A percentile compares a stretch with the other conserved stretches of the same genome.
These are phyloP conservation scores for thale cress (Arabidopsis thaliana) DNA, from an alignment of 345 rosid species.

Conservation along the genomic window DNA sequence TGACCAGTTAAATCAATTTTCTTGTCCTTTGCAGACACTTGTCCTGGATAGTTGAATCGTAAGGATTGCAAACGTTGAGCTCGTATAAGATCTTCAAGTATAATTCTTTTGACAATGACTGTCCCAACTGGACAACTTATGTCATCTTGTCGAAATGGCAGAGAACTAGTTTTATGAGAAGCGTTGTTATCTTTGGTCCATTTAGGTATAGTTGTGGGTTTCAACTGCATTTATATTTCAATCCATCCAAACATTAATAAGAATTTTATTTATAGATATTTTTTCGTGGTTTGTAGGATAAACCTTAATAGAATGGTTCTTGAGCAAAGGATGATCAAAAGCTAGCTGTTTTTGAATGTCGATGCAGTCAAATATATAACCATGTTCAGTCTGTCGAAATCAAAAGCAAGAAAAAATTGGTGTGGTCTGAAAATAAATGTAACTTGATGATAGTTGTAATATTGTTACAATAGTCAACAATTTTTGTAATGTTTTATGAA, in stretches of 20 bases:
- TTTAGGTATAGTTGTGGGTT: slow-evolving; percentile 25
- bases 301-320: slow-evolving; percentile 42
- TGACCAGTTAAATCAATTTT: slow-evolving; percentile 10
- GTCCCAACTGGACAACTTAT: slow-evolving; percentile 31
- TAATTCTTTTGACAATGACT: slow-evolving; percentile 15
- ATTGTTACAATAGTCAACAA: neutral
- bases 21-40: neutral
- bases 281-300: neutral
- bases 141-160: neutral
- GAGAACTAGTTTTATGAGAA: neutral
- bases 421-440: neutral
- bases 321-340: slow-evolving; percentile 38
- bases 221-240: slow-evolving; percentile 8
- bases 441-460: neutral
- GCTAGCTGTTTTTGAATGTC: slow-evolving; percentile 39
- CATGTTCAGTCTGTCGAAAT: slow-evolving; percentile 35
- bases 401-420: neutral
- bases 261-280: neutral
- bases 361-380: slow-evolving; percentile 44
- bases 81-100: slow-evolving; percentile 18
- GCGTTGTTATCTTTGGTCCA: slow-evolving; percentile 11
- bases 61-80: neutral
- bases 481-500: neutral
- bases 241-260: neutral
- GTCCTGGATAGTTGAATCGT: neutral